Evolutionary conservation across 345 rosid genomes (phyloP), one percentile per base, ranked within the genome.

Genomic region (Brassica juncea): DNA sequence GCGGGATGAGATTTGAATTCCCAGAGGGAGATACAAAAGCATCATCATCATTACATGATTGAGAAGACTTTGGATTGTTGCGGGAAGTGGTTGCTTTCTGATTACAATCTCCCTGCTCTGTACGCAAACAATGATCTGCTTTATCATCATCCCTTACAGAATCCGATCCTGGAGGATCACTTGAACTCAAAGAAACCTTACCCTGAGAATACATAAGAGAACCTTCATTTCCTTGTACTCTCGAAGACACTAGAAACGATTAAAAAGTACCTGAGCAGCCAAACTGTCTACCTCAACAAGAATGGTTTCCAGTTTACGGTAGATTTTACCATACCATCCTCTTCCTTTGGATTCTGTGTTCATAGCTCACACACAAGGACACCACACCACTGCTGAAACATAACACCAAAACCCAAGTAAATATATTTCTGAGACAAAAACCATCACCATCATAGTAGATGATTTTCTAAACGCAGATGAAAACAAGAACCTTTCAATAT

Each of bases 251-350:
- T 49, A 14, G 19, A 5, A 14, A 5, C 15, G 0, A 49, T 16
- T 5, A 47, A 11, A 11, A 12, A 21, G 73, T 70, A 81, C 80
- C 74, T 81, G 80, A 59, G 80, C 77, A 83, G 86, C 84, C 57
- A 88, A 84, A 80, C 49, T 82, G 77, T 93, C 98, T 70, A 88
- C 86, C 81, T 88, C 93, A 19, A 84, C 85, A 82, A 88, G 84
- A 65, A 93, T 82, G 0, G 87, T 85, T 85, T 91, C 98, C n/a
- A 89, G 80, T 80, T 86, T 93, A 81, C 86, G 89, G 81, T 80
- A 88, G 75, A 93, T 68, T 80, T 86, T 81, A 52, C 86, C 92
- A 68, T 86, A 89, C 97, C 92, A 93, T 12, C 83, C 63, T 69
- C 82, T 83, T 75, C 87, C 86, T 79, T 86, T 89, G 9, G 71